Evolutionary conservation across 306 rosid genomes (phyloP).

Genomic region (Cercis canadensis): DNA sequence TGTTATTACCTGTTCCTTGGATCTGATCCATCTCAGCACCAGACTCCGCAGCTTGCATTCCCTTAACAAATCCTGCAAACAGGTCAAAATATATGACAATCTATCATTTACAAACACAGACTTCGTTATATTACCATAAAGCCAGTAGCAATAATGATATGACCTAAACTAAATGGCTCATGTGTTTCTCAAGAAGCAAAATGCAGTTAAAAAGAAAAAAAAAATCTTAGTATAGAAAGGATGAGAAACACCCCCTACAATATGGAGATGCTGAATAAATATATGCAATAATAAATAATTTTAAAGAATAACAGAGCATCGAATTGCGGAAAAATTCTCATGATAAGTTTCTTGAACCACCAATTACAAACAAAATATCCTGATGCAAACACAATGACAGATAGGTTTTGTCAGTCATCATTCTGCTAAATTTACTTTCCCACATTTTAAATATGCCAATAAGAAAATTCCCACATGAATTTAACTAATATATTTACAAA

Average conservation of each 20-base stretch:
- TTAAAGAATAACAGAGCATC: slow-evolving; percentile 7
- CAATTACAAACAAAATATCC: slow-evolving; percentile 10
- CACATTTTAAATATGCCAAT: slow-evolving; percentile 3
- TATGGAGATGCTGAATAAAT: background rate
- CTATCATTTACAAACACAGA: slow-evolving; percentile 3
- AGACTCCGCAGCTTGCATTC: slow-evolving; percentile 70
- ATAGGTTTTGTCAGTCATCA: background rate
- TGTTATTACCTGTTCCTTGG: slow-evolving; percentile 70
- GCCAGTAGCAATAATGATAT: background rate
- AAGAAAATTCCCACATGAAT: background rate
- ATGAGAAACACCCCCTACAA: background rate
- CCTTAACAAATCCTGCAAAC: slow-evolving; percentile 75
- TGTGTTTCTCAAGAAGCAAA: background rate
- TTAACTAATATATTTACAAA: background rate
- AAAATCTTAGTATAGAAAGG: too few species aligned
- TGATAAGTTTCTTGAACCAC: slow-evolving; percentile 17
- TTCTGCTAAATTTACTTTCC: slow-evolving; percentile 23
- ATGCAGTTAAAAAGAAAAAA: background rate
- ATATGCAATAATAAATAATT: slow-evolving; percentile 14
- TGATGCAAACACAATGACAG: background rate
- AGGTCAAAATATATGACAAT: slow-evolving; percentile 32
- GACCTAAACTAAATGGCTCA: background rate
- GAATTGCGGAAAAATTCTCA: slow-evolving; percentile 13
- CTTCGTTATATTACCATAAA: background rate
- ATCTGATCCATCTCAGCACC: slow-evolving; percentile 71